These are phyloP conservation scores for Umbelopsis isabellina DNA, from an alignment of 192 early-diverging fungal species.

Conservation along the genomic window DNA sequence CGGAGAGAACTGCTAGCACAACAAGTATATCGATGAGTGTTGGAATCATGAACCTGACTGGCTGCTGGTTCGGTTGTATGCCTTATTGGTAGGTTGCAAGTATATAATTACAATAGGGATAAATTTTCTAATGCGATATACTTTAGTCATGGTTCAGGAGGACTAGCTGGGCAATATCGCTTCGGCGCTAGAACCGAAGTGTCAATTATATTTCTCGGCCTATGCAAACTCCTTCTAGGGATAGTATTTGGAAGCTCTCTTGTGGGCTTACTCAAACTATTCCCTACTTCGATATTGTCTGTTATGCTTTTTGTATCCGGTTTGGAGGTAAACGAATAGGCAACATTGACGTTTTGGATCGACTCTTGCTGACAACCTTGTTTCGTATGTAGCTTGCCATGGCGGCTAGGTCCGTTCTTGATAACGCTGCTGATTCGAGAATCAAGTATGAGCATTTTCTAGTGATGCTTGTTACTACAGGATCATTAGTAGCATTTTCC, in stretches of 20 bases:
- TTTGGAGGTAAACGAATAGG: constrained; percentile 65
- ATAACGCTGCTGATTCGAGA: constrained; percentile 47
- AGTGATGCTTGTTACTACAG: constrained; percentile 72
- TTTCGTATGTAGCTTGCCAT: constrained; percentile 25
- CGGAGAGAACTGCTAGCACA: constrained; percentile 55
- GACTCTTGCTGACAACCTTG: neutral
- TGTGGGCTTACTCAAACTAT: constrained; percentile 65
- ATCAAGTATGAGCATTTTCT: constrained; percentile 62
- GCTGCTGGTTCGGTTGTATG: constrained; percentile 79
- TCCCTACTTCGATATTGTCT: constrained; percentile 80
- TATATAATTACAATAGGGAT: neutral
- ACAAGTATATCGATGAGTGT: constrained; percentile 64
- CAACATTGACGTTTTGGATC: constrained; percentile 50
- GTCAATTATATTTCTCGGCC: constrained; percentile 78
- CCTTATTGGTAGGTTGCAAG: constrained; percentile 61
- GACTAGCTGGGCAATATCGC: constrained; percentile 92
- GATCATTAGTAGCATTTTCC: constrained; percentile 70
- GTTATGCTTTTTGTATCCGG: constrained; percentile 89
- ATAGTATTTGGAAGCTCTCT: constrained; percentile 86
- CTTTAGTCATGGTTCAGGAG: constrained; percentile 74
- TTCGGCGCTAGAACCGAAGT: constrained; percentile 88
- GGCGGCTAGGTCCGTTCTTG: constrained; percentile 40
- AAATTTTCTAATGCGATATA: neutral
- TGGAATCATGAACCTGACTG: constrained; percentile 79
- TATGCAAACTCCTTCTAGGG: constrained; percentile 75